These are phyloP conservation scores for Erythrobasidium hasegawianum DNA, from an alignment of 1,284 basidiomycete genomes.

Conservation along the genomic window DNA sequence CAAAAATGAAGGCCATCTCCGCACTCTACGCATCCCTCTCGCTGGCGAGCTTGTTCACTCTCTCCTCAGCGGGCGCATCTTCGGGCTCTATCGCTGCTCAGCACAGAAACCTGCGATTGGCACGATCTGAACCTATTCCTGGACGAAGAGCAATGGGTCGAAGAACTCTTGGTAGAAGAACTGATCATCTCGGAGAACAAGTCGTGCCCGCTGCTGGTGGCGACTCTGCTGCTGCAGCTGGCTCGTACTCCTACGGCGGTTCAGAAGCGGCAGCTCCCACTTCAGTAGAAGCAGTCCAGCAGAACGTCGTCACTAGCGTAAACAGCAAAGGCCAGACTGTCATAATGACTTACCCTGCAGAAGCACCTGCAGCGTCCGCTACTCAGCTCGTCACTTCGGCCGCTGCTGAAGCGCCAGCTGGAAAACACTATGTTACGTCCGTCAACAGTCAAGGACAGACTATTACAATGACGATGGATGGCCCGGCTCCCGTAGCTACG, in stretches of 20 bases:
- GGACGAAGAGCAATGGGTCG: too few species aligned
- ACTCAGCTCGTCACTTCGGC: not conserved
- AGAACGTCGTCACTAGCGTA: not conserved
- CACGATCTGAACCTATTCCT: too few species aligned
- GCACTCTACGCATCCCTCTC: too few species aligned
- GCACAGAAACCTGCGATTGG: not conserved
- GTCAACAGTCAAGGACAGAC: not conserved
- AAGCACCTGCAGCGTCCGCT: not conserved
- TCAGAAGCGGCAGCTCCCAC: too few species aligned
- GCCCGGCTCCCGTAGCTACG: not conserved
- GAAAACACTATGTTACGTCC: not conserved
- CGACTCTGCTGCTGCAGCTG: too few species aligned
- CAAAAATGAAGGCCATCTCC: too few species aligned
- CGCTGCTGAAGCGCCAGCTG: not conserved
- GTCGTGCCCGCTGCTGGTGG: too few species aligned
- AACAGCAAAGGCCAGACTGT: slow-evolving; percentile 2
- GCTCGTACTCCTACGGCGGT: too few species aligned
- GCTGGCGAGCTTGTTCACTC: too few species aligned
- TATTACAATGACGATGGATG: not conserved
- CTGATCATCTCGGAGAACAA: too few species aligned
- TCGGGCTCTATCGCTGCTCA: not conserved
- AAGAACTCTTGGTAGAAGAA: too few species aligned
- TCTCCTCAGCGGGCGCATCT: not conserved
- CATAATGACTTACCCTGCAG: not conserved
- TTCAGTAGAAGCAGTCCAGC: too few species aligned